phyloP scores from a whole-genome alignment of 345 rosid species.

The Gossypium thurberi region DNA sequence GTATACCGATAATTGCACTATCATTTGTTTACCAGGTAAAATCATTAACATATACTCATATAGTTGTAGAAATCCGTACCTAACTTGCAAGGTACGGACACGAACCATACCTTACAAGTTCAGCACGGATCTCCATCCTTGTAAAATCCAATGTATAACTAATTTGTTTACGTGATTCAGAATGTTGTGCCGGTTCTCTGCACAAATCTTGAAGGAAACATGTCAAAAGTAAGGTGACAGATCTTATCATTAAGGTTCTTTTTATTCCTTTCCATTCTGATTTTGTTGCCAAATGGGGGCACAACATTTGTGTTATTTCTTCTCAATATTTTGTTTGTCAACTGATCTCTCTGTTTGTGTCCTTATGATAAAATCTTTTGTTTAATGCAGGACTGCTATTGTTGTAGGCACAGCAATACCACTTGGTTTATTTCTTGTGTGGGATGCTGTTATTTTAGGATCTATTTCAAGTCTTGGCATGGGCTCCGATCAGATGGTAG shows the following conservation, averaged over 20 bases:
- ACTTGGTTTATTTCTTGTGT: constrained; percentile 77
- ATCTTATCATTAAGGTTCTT: constrained; percentile 12
- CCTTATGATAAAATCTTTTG: not conserved
- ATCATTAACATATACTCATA: constrained; percentile 11
- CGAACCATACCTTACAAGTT: too few relatives aligned
- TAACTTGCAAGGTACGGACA: not conserved
- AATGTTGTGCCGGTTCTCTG: constrained; percentile 93
- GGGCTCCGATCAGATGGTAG: constrained; percentile 38
- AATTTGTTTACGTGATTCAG: constrained; percentile 31
- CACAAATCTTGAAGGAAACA: constrained; percentile 90
- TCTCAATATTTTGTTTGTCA: not conserved
- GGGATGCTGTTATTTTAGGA: constrained; percentile 86
- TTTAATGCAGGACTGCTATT: constrained; percentile 65
- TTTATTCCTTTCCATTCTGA: not conserved
- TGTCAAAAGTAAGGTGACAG: constrained; percentile 86
- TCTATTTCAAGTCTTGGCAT: constrained; percentile 42
- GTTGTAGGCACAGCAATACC: constrained; percentile 84
- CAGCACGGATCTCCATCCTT: too few relatives aligned
- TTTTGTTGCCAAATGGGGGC: not conserved
- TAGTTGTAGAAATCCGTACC: not conserved
- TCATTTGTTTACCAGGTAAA: constrained; percentile 92
- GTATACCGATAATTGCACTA: constrained; percentile 92
- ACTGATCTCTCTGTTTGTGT: too few relatives aligned
- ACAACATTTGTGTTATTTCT: not conserved
- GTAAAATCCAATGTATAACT: too few relatives aligned